phyloP scores from a whole-genome alignment of 2,329 filamentous ascomycete species.

The Dissoconium aciculare region DNA sequence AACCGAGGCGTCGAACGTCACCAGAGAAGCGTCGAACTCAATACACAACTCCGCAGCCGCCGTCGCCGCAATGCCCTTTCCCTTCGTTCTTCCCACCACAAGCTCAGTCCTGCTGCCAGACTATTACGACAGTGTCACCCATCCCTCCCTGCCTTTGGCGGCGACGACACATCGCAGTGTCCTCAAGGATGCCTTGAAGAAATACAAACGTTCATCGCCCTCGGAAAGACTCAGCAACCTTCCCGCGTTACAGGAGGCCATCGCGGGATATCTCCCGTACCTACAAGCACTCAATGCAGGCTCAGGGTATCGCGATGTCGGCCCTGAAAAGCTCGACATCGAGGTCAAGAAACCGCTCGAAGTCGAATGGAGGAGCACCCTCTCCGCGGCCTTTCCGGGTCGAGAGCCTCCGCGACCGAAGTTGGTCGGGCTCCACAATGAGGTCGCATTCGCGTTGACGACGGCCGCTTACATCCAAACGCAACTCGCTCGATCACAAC shows the following conservation, averaged over 20 bases:
- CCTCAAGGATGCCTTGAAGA: slow-evolving; percentile 69
- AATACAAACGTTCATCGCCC: slow-evolving; percentile 71
- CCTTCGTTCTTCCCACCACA: slow-evolving; percentile 77
- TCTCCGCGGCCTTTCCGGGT: slow-evolving; percentile 50
- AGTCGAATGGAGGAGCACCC: slow-evolving; percentile 65
- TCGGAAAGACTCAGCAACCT: slow-evolving; percentile 57
- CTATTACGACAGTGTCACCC: slow-evolving; percentile 62
- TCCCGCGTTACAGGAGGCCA: slow-evolving; percentile 48
- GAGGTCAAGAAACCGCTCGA: slow-evolving; percentile 54
- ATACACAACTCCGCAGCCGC: too few relatives aligned
- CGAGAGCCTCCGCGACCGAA: slow-evolving; percentile 53
- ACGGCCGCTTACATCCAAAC: slow-evolving; percentile 63
- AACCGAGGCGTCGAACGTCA: too few relatives aligned
- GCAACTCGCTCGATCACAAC: slow-evolving; percentile 53
- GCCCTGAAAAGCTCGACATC: slow-evolving; percentile 51
- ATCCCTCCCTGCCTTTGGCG: slow-evolving; percentile 73
- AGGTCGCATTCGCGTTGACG: slow-evolving; percentile 64
- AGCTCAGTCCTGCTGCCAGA: slow-evolving; percentile 71
- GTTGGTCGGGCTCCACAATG: slow-evolving; percentile 62
- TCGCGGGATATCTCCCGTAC: slow-evolving; percentile 72
- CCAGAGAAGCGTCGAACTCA: too few relatives aligned
- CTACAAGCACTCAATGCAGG: slow-evolving; percentile 63
- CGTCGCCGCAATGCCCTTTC: slow-evolving; percentile 98
- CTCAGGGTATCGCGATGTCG: slow-evolving; percentile 34
- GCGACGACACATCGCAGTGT: slow-evolving; percentile 74